Evolutionary conservation across 2,329 filamentous ascomycete species (phyloP), one percentile per base, ranked within the genome.

Genomic region (Myotisia sp.): DNA sequence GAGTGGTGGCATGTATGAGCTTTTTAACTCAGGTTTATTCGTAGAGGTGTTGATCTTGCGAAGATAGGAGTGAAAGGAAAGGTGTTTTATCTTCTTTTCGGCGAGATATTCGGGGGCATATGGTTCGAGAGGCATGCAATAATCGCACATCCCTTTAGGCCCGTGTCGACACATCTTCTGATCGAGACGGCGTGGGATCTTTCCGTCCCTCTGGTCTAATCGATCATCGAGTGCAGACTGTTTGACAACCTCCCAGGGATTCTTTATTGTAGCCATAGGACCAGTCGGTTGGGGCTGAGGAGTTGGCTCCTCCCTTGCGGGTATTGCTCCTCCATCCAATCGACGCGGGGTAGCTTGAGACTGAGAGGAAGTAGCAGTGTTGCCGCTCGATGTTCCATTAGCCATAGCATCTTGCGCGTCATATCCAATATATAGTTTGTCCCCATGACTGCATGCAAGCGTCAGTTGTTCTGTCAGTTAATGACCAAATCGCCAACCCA

Each of bases 31-130:
- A 20, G 87, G 82, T 55, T 92, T 94, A 62, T 98, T 98, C 43
- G 92, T 95, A 9, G 84, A 80, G 9, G 85, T 78, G 60, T 98
- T 98, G 58, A 93, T 78, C 57, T 98, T 98, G 44, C 86, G 76
- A 29, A 98, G 68, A 55, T 95, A 78, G 3, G 86, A 81, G 58
- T 98, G 90, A 61, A 95, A 94, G 0, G 90, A 95, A 18, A 90
- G 68, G 58, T 98, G 92, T 58, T 98, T 98, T 69, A 98, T 94
- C 68, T 94, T 94, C 67, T 87, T 92, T 48, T 98, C 87, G 19
- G 74, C 73, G 12, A 98, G 70, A 49, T 94, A 94, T 37, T 76
- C 76, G n/a, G 79, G 58, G 50, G 92, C 78, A 58, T 92, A 98
- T 1, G 90, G 90, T 51, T 98, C 90, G 33, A 95, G 63, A 0